Conservation (phyloP, 139 green algal genomes). For the Picochlorum sp. region DNA sequence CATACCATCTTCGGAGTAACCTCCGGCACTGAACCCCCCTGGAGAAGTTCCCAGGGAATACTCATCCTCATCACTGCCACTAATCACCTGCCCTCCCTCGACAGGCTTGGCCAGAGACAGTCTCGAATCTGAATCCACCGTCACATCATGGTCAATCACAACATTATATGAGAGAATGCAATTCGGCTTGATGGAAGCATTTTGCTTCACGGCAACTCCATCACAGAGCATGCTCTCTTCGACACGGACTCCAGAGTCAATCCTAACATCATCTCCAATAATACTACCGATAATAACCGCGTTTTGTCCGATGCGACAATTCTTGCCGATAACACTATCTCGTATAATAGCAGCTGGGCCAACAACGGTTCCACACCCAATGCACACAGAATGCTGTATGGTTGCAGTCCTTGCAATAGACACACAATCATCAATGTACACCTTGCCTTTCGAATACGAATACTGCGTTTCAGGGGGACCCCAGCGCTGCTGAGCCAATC, state of each 20-base stretch:
- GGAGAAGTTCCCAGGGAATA: background rate
- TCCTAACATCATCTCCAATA: slow-evolving; percentile 51
- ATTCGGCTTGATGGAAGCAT: slow-evolving; percentile 35
- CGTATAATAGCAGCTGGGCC: slow-evolving; percentile 36
- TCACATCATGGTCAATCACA: slow-evolving; percentile 43
- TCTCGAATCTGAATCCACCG: slow-evolving; percentile 25
- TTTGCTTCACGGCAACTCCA: slow-evolving; percentile 34
- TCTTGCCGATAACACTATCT: slow-evolving; percentile 68
- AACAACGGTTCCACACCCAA: slow-evolving; percentile 69
- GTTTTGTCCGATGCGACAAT: slow-evolving; percentile 67
- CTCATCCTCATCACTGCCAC: slow-evolving; percentile 1
- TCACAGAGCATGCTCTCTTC: slow-evolving; percentile 44
- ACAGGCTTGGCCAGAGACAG: background rate
- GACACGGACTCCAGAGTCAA: slow-evolving; percentile 36
- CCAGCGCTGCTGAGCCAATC: background rate
- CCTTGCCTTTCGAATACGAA: slow-evolving; percentile 22
- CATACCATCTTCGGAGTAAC: slow-evolving; percentile 6
- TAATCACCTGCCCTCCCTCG: background rate
- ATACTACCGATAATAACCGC: slow-evolving; percentile 59
- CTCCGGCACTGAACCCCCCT: background rate
- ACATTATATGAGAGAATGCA: slow-evolving; percentile 50
- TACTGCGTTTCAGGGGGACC: slow-evolving; percentile 15
- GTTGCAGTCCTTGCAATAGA: slow-evolving; percentile 35
- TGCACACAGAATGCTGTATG: slow-evolving; percentile 44
- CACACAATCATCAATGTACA: slow-evolving; percentile 36